Percentiles rank a stretch among this genome's conserved stretches.
Conservation (phyloP, 306 rosid genomes). For the Rosa lucieae region DNA sequence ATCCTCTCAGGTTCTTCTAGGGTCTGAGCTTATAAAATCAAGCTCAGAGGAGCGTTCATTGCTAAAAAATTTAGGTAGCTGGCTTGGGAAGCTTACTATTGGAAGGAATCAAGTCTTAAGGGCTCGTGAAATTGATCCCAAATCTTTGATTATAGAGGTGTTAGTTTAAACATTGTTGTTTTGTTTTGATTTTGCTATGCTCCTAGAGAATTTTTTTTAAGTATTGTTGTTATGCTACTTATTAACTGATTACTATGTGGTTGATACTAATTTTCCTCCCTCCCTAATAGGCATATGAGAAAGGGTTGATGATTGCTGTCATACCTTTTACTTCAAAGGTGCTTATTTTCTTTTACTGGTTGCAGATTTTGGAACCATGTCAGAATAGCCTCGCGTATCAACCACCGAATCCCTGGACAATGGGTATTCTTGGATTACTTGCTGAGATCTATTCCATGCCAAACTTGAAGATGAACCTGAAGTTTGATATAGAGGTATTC, state of each 20-base stretch:
- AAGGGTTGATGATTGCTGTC: slow-evolving; percentile 99
- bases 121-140: slow-evolving; percentile 98
- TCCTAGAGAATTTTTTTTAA: neutral
- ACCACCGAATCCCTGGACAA: slow-evolving; percentile 99
- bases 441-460: slow-evolving; percentile 99
- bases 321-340: slow-evolving; percentile 99
- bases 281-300: slow-evolving; percentile 84
- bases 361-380: slow-evolving; percentile 92
- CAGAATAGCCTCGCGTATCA: slow-evolving; percentile 92
- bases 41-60: slow-evolving; percentile 98
- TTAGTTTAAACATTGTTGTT: slow-evolving; percentile 12
- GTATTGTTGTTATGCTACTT: neutral
- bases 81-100: slow-evolving; percentile 98
- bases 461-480: slow-evolving; percentile 97
- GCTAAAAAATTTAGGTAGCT: slow-evolving; percentile 95
- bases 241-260: slow-evolving; percentile 7
- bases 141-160: slow-evolving; percentile 96
- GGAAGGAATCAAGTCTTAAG: slow-evolving; percentile 94
- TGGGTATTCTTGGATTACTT: slow-evolving; percentile 99
- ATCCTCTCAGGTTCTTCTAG: slow-evolving; percentile 78
- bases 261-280: slow-evolving; percentile 14
- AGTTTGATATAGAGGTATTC: slow-evolving; percentile 95
- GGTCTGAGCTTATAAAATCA: slow-evolving; percentile 94
- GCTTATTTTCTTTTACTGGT: slow-evolving; percentile 18
- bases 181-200: neutral